Conservation (phyloP, 495 filamentous ascomycete species). For the Trichocladium uniseriatum region DNA sequence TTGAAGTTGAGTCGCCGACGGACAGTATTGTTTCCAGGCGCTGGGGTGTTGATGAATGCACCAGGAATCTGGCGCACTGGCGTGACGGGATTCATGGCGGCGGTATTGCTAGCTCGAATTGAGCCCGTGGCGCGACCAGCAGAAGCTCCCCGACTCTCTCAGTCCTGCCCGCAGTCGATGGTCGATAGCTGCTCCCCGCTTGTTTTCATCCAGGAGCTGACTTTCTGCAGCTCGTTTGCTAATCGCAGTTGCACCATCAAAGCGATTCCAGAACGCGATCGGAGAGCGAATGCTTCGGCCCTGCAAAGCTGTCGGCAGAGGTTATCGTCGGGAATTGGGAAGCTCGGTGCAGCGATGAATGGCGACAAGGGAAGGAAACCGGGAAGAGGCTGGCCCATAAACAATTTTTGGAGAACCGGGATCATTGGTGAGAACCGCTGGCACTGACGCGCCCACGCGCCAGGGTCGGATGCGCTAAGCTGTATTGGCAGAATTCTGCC, state of each 20-base stretch:
- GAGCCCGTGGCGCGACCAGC: neutral
- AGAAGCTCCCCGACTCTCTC: neutral
- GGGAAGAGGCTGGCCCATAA: conserved; percentile 23
- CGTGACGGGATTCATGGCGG: conserved; percentile 58
- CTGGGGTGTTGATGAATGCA: conserved; percentile 65
- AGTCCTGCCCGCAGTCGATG: neutral
- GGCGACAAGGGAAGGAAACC: conserved; percentile 8
- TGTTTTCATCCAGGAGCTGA: conserved; percentile 11
- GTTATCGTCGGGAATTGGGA: conserved; percentile 9
- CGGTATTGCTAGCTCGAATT: conserved; percentile 20
- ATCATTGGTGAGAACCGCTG: conserved; percentile 18
- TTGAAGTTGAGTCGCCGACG: conserved; percentile 34
- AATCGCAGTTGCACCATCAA: conserved; percentile 19
- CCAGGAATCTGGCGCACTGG: conserved; percentile 60
- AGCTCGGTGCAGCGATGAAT: conserved; percentile 1
- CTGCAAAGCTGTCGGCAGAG: neutral
- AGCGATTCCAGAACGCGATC: neutral
- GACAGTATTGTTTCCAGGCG: conserved; percentile 29
- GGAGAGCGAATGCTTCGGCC: conserved; percentile 1
- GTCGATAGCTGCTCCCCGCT: conserved; percentile 10
- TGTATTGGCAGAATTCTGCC: conserved; percentile 10
- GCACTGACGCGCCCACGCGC: conserved; percentile 23
- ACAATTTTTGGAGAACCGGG: conserved; percentile 31
- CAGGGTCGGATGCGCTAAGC: conserved; percentile 11
- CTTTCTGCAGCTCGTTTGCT: conserved; percentile 12